phyloP scores from a whole-genome alignment of 768 basidiomycete species.

The Russula virescens region DNA sequence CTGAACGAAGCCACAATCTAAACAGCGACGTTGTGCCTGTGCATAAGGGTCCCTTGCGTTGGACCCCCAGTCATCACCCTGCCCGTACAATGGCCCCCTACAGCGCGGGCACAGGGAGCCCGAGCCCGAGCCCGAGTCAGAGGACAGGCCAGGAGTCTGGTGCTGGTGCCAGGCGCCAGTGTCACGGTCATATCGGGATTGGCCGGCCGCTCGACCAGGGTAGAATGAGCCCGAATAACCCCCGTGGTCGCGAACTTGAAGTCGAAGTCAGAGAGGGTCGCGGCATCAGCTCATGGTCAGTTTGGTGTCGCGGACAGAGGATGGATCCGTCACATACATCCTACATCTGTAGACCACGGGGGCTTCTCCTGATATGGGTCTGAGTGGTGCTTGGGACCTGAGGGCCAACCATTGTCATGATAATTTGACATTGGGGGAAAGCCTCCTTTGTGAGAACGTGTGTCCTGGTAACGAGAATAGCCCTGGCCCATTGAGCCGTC shows the following conservation, averaged over 20 bases:
- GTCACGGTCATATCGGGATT: neutral
- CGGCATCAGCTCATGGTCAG: neutral
- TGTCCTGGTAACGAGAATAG: neutral
- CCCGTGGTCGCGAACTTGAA: neutral
- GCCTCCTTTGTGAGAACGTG: neutral
- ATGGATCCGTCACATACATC: neutral
- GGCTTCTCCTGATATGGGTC: neutral
- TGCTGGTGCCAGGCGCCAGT: neutral
- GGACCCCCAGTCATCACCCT: neutral
- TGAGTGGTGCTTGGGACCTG: neutral
- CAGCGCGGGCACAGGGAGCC: neutral
- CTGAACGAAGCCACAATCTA: neutral
- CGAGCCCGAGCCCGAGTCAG: neutral
- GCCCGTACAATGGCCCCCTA: neutral
- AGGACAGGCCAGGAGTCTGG: neutral
- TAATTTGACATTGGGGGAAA: neutral
- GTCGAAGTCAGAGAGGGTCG: too few relatives aligned
- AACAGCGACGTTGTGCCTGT: neutral
- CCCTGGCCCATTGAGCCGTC: neutral
- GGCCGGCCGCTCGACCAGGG: neutral
- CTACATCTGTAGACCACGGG: neutral
- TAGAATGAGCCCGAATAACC: neutral
- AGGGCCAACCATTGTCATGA: neutral
- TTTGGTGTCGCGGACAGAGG: neutral
- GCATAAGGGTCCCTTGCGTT: too few relatives aligned